Evolutionary conservation across 2,329 filamentous ascomycete species (phyloP), one percentile per base, ranked within the genome.

Genomic region (Trichoderma simmonsii): DNA sequence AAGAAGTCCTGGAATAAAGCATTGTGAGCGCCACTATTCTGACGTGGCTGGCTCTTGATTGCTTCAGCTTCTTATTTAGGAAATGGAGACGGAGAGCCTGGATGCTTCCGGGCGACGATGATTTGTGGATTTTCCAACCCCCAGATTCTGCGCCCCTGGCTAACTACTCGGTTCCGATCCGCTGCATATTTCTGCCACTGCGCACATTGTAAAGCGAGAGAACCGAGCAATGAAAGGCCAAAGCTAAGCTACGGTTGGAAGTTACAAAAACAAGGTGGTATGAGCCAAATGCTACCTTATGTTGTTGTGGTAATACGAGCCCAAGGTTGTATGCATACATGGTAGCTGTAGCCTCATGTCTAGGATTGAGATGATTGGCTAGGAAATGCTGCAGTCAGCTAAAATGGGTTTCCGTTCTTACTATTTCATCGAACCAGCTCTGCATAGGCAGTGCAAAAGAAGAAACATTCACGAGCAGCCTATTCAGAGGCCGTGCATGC

Each of bases 51-150:
- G 43, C 28, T 34, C 30, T 32, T 21, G 11, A 54, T 51, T 60
- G 56, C 36, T 60, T 60, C 65, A 68, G 65, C 65, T 68, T 56
- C 65, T 68, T 69, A 9, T 61, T 69, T 69, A 34, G 66, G 66
- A 51, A 61, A 61, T 57, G 36, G 34, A 21, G 12, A 61, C 28
- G 21, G 21, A 34, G n/a, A 30, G 56, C 56, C 21, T 57, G 6
- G 51, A 24, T 36, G 30, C 48, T 57, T 57, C 43, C 30, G 48
- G 48, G 12, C 34, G 26, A 18, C 21, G 1, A 14, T 69, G 66
- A 69, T 69, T 69, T 60, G 66, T 69, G 66, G 56, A 69, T 34
- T 61, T 61, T 61, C 14, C 14, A 4, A 32, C 26, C 66, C 66
- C 65, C 65, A 68, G 65, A 68, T 68, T 68, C 34, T 43, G 65